Percentiles rank a stretch among this genome's conserved stretches.
Evolutionary conservation across 2,329 filamentous ascomycete genomes (phyloP).

Genomic region (Chaetomium sp.): DNA sequence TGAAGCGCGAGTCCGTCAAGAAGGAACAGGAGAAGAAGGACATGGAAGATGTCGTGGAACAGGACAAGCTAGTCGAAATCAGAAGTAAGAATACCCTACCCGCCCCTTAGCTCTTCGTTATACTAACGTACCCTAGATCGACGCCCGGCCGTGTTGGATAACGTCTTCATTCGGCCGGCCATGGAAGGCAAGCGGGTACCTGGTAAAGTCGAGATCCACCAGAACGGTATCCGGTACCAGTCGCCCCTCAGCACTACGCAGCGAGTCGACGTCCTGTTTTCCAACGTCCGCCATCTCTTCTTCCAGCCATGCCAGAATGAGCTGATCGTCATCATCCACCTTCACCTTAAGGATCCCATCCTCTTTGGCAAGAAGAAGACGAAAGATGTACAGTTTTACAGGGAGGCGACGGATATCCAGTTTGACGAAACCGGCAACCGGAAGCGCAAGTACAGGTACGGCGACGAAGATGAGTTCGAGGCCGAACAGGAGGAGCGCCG

Average conservation of each 20-base stretch:
- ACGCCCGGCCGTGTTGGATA: conserved; percentile 84
- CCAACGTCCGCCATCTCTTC: conserved; percentile 97
- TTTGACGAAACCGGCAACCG: conserved; percentile 98
- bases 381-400: conserved; percentile 97
- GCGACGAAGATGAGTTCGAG: conserved; percentile 98
- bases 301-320: conserved; percentile 98
- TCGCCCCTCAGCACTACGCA: conserved; percentile 78
- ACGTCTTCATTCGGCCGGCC: conserved; percentile 92
- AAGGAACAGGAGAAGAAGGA: conserved; percentile 99
- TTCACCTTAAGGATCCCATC: conserved; percentile 96
- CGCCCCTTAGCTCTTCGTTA: neutral
- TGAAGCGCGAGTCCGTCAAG: conserved; percentile 90
- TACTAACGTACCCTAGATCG: conserved; percentile 62
- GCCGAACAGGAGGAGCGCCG: conserved; percentile 96
- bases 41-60: conserved; percentile 98
- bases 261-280: conserved; percentile 91
- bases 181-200: conserved; percentile 97
- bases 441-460: conserved; percentile 95
- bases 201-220: conserved; percentile 94
- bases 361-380: conserved; percentile 97
- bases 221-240: conserved; percentile 97
- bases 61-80: conserved; percentile 95
- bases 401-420: conserved; percentile 96
- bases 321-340: conserved; percentile 95
- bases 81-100: conserved; percentile 65